Evolutionary conservation across 495 filamentous ascomycete species (phyloP), one percentile per base, ranked within the genome.

Genomic region (Apiosordaria backusii): DNA sequence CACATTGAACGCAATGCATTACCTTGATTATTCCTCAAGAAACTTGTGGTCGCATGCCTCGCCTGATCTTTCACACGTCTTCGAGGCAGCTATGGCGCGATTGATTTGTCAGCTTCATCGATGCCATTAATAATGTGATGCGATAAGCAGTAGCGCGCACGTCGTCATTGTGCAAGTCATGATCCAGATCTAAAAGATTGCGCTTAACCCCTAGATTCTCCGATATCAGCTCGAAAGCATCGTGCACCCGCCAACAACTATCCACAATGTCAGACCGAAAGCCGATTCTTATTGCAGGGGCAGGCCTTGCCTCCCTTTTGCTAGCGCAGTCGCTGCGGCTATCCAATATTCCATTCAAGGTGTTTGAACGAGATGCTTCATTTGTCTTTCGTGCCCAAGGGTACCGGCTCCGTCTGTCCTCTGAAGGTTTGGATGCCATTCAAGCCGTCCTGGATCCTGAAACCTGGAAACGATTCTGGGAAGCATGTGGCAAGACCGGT

Each of bases 251-350:
- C 35, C 35, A 45, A 45, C 5, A n/a, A n/a, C n/a, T n/a, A n/a
- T n/a, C n/a, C n/a, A n/a, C n/a, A 5, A 55, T 55, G 52, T 15
- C 52, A 4, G n/a, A 55, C 52, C 7, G 4, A 54, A 82, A 83
- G 62, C 84, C 82, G 57, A 76, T 85, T 35, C 81, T 85, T 61
- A 85, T 86, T 64, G 79, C 83, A 9, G 82, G 83, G 62, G 83
- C 77, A 3, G 85, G 84, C 55, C 67, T 86, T 50, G 70, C 80
- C 4, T 83, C 83, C 6, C 80, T 87, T 9, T 70, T 83, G 3
- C 72, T 85, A 2, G 84, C 78, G 3, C 83, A 82, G 63, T 80
- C 80, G 6, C 79, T 86, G 23, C 77, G 68, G 7, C 76, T 68
- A 9, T 73, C 80, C 58, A 64, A 65, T 0, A 82, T 84, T 22